Evolutionary conservation across 106 monocot genomes (phyloP).

Genomic region (Phalaenopsis aphrodite): DNA sequence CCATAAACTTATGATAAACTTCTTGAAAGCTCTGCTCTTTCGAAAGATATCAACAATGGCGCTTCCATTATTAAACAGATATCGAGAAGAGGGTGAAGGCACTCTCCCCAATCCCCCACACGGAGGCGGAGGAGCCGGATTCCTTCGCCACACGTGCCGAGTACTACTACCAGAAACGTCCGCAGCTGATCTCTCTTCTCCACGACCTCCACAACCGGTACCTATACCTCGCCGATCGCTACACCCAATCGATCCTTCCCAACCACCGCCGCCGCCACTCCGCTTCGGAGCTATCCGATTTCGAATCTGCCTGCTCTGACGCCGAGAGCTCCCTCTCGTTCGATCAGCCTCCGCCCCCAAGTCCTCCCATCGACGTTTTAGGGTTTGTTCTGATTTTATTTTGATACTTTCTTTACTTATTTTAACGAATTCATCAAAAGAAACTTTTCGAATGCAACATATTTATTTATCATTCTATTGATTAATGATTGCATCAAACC

Average conservation of each 20-base stretch:
- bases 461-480: too few relatives aligned
- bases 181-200: constrained; percentile 78
- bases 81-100: constrained; percentile 59
- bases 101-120: constrained; percentile 20
- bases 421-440: too few relatives aligned
- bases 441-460: too few relatives aligned
- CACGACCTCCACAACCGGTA: constrained; percentile 82
- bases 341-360: constrained; percentile 9
- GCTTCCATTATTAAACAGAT: constrained; percentile 24
- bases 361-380: not conserved
- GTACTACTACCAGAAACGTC: constrained; percentile 82
- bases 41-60: not conserved
- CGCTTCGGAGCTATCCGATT: constrained; percentile 13
- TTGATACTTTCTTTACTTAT: not conserved
- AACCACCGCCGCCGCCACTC: constrained; percentile 21
- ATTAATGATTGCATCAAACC: not conserved
- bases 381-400: constrained; percentile 17
- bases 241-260: constrained; percentile 41
- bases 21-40: too few relatives aligned
- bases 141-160: constrained; percentile 80
- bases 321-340: constrained; percentile 72
- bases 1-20: too few relatives aligned
- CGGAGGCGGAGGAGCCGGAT: constrained; percentile 29
- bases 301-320: constrained; percentile 22
- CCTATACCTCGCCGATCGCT: constrained; percentile 84